These are phyloP conservation scores for Xerocomellus chrysenteron DNA, from an alignment of 768 basidiomycete genomes.

Conservation along the genomic window DNA sequence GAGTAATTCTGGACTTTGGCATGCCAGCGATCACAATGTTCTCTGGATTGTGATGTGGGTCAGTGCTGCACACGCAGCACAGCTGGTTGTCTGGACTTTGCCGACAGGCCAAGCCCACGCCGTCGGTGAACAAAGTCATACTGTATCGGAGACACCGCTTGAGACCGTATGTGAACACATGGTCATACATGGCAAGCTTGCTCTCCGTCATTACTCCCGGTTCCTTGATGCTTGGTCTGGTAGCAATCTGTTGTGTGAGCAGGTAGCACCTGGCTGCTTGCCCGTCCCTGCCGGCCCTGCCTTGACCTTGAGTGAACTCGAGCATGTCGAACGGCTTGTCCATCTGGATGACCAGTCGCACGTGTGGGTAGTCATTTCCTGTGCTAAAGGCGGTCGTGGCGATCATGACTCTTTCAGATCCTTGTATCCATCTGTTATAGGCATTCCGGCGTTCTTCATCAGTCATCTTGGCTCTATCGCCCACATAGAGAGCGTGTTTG, in stretches of 20 bases:
- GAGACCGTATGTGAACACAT: not conserved
- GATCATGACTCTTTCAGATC: slow-evolving; percentile 4
- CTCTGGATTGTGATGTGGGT: not conserved
- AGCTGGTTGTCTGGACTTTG: not conserved
- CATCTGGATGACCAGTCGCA: slow-evolving; percentile 16
- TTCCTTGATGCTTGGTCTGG: too few relatives aligned
- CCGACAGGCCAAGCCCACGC: not conserved
- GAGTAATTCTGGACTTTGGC: too few relatives aligned
- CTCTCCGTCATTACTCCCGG: too few relatives aligned
- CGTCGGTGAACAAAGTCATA: not conserved
- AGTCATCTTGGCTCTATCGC: not conserved
- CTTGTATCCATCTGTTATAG: slow-evolving; percentile 12
- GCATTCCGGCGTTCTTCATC: not conserved
- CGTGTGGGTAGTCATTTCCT: slow-evolving; percentile 24
- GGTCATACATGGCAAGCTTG: not conserved
- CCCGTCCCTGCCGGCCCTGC: slow-evolving; percentile 4
- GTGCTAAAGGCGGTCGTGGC: slow-evolving; percentile 25
- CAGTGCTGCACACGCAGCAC: not conserved
- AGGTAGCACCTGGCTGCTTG: not conserved
- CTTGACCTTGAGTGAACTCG: too few relatives aligned
- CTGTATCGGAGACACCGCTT: slow-evolving; percentile 3
- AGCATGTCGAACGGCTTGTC: slow-evolving; percentile 15
- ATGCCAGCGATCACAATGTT: not conserved
- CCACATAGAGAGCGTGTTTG: slow-evolving; percentile 3
- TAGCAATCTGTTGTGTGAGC: not conserved